Conservation (phyloP, 2,329 filamentous ascomycete species). For the Corinectria fuckeliana region DNA sequence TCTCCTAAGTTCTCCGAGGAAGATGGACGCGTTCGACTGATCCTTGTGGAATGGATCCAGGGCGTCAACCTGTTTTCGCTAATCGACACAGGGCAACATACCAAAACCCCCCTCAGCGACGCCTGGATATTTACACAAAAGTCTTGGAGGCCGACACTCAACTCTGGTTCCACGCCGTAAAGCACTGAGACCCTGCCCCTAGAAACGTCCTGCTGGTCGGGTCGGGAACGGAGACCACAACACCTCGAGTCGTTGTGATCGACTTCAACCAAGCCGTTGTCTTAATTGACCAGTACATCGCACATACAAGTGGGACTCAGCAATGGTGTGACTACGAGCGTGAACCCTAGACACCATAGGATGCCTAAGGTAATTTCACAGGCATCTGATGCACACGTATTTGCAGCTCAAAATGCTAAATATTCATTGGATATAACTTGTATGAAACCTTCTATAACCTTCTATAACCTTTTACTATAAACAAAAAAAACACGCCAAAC, state of each 20-base stretch:
- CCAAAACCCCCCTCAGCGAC: neutral
- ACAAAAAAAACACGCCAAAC: neutral
- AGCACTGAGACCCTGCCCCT: slow-evolving; percentile 1
- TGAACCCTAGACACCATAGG: no score
- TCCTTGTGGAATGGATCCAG: slow-evolving; percentile 15
- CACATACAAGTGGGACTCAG: neutral
- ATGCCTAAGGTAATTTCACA: no score
- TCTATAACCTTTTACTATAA: neutral
- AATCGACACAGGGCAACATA: neutral
- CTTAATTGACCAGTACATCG: neutral
- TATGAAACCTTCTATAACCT: no score
- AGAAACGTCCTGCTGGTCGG: neutral
- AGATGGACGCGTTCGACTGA: slow-evolving; percentile 1
- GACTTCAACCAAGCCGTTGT: neutral
- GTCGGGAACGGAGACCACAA: neutral
- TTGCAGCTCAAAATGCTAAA: neutral
- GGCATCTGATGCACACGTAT: no score
- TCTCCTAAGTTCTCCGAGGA: neutral
- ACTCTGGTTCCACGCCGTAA: neutral
- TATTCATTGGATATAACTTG: neutral
- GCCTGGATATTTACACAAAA: slow-evolving; percentile 6
- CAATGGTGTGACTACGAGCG: neutral
- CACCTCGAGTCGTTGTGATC: neutral
- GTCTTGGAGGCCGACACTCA: neutral
- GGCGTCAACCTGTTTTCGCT: slow-evolving; percentile 6